Conservation (phyloP, 129 eudicot genomes). For the Flaveria ramosissima region DNA sequence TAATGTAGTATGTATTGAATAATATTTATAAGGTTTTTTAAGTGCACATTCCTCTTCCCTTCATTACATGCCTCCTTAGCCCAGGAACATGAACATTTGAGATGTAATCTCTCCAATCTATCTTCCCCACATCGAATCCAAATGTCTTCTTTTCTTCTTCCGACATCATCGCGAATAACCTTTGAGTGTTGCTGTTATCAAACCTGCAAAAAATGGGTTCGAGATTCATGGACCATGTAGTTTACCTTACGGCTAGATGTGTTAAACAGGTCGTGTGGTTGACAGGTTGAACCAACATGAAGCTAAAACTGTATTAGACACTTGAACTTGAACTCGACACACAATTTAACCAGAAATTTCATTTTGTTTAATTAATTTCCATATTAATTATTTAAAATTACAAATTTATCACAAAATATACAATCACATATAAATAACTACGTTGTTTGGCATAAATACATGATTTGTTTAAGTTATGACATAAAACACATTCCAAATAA, state of each 20-base stretch:
- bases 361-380: no score
- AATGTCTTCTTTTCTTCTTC: constrained; percentile 74
- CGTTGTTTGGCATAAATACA: no score
- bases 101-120: constrained; percentile 93
- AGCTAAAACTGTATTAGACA: no score
- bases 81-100: constrained; percentile 93
- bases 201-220: constrained; percentile 48
- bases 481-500: no score
- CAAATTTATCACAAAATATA: no score
- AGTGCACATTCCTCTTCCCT: constrained; percentile 76
- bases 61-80: constrained; percentile 94
- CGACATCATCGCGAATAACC: constrained; percentile 76
- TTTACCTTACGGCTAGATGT: neutral
- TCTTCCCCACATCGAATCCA: constrained; percentile 84
- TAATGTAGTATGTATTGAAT: constrained; percentile 16
- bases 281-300: no score
- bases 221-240: neutral
- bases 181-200: constrained; percentile 81
- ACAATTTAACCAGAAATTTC: no score
- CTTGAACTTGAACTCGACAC: no score
- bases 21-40: constrained; percentile 1
- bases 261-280: no score
- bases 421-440: no score
- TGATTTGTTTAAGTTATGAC: no score
- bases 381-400: no score